Base-by-base conservation (phyloP, 768 basidiomycete genomes). In the Kwoniella mangroviensis region DNA sequence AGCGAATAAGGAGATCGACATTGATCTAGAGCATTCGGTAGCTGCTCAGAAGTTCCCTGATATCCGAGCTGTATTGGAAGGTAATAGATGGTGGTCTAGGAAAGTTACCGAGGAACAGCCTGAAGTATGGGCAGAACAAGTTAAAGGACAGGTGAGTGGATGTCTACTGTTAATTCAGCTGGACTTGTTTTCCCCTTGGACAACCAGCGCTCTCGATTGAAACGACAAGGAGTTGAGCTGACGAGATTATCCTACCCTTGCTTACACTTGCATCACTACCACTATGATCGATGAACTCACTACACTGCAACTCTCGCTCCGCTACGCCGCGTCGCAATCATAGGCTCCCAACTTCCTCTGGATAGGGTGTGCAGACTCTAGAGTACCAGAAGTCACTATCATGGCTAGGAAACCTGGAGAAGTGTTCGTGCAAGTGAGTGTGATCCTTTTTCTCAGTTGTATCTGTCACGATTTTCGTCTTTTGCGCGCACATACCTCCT, bases 311-410 rank as follows among this genome's bases (percentile, higher is more conserved):
- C 4, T 12, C 51, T 49, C 49, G 13, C 9, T 22, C 22, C 21
- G 15, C 12, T 21, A 22, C 26, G 15, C 17, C 58, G 28, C 13
- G 3, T 9, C 63, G n/a, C 45, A 2, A 15, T 45, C 42, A 42
- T 65, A 83, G 75, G 69, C 71, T 19, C 82, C 82, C 55, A 75
- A 74, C 45, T 73, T 81, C 61, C 76, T 83, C 15, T 83, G 82
- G 82, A 78, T 83, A 53, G 82, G 82, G 57, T 83, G 82, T 81
- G 87, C 92, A 45, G 93, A 95, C 82, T 94, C 92, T 12, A 86
- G 93, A 72, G 91, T 93, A 2, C 92, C 92, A 21, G 92, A 93
- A 81, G 88, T 88, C 43, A 89, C 91, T 73, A 84, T 81, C 57
- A 67, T 79, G 56, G 79, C 67, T 54, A 70, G 75, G 9, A 72